A percentile compares a stretch with the other conserved stretches of the same genome.
These are phyloP conservation scores for Pascua guehoae DNA, from an alignment of 1,284 basidiomycete genomes.

Conservation along the genomic window DNA sequence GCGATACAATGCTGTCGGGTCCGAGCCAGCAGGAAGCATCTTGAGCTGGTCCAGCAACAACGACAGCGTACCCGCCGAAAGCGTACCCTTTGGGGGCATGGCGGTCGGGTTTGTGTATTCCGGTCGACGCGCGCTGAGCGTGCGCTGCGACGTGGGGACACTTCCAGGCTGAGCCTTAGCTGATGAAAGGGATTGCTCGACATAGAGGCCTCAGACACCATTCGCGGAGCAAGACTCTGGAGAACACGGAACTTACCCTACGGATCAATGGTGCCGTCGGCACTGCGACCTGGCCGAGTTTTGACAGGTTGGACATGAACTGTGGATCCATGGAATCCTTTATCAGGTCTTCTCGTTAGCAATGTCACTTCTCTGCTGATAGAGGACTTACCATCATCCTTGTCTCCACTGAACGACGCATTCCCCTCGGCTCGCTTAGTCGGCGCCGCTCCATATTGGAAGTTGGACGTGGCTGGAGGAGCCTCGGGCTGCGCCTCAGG, in stretches of 20 bases:
- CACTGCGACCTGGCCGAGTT: conserved; percentile 68
- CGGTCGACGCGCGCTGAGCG: conserved; percentile 33
- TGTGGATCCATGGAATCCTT: conserved; percentile 70
- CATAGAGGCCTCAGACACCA: neutral
- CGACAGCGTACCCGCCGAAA: conserved; percentile 59
- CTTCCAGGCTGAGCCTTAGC: neutral
- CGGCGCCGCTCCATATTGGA: conserved; percentile 8
- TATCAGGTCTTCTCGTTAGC: conserved; percentile 56
- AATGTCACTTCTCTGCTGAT: neutral
- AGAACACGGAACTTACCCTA: conserved; percentile 52
- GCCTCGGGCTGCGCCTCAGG: neutral
- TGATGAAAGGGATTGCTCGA: neutral
- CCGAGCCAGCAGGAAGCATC: conserved; percentile 50
- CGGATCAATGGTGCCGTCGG: conserved; percentile 57
- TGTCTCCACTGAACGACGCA: conserved; percentile 40
- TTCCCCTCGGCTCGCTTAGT: neutral
- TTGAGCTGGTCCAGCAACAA: conserved; percentile 67
- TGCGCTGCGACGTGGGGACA: conserved; percentile 36
- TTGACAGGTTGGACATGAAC: conserved; percentile 65
- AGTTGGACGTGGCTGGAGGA: neutral
- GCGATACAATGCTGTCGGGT: conserved; percentile 47
- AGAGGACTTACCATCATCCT: conserved; percentile 40
- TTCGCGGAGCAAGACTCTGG: too few species aligned
- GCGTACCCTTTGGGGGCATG: conserved; percentile 53
- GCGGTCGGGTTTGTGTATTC: conserved; percentile 50